Percentiles rank a stretch among this genome's conserved stretches.
Conservation (phyloP, 2,329 filamentous ascomycete species). For the Neofusicoccum sp. region DNA sequence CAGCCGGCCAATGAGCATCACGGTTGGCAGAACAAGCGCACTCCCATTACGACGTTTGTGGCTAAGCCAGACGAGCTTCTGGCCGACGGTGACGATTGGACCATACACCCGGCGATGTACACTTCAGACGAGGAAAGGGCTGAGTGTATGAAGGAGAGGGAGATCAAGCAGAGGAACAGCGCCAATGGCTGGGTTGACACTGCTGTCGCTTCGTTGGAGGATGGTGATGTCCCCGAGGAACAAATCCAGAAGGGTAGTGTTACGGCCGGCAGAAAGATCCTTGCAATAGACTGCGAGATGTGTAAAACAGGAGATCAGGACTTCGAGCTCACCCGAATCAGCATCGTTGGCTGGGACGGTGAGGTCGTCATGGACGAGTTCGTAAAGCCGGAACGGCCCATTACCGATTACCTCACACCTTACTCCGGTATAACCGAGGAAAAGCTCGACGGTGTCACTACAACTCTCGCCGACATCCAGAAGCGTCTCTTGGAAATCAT, state of each 20-base stretch:
- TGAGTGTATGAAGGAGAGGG: slow-evolving; percentile 54
- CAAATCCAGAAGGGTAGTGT: slow-evolving; percentile 79
- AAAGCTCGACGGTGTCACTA: slow-evolving; percentile 80
- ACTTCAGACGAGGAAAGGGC: slow-evolving; percentile 54
- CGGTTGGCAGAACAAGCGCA: slow-evolving; percentile 71
- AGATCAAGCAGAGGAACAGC: slow-evolving; percentile 47
- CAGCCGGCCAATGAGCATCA: slow-evolving; percentile 63
- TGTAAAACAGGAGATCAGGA: slow-evolving; percentile 79
- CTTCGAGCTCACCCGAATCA: slow-evolving; percentile 84
- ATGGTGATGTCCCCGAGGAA: slow-evolving; percentile 65
- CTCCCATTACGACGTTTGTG: slow-evolving; percentile 78
- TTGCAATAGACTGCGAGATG: slow-evolving; percentile 96
- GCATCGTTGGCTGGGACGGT: slow-evolving; percentile 82
- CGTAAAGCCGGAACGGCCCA: slow-evolving; percentile 84
- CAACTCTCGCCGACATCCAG: slow-evolving; percentile 81
- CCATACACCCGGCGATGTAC: slow-evolving; percentile 76
- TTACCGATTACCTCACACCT: slow-evolving; percentile 86
- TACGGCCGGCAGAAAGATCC: slow-evolving; percentile 73
- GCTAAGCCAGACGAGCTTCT: slow-evolving; percentile 69
- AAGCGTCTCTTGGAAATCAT: slow-evolving; percentile 69
- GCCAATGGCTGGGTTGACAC: slow-evolving; percentile 81
- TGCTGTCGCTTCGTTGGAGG: slow-evolving; percentile 62
- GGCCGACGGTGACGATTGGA: slow-evolving; percentile 70
- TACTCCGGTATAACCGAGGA: slow-evolving; percentile 86
- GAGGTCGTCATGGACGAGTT: slow-evolving; percentile 81